Base-by-base conservation (phyloP, 75 land plant species). In the Cunninghamia lanceolata region DNA sequence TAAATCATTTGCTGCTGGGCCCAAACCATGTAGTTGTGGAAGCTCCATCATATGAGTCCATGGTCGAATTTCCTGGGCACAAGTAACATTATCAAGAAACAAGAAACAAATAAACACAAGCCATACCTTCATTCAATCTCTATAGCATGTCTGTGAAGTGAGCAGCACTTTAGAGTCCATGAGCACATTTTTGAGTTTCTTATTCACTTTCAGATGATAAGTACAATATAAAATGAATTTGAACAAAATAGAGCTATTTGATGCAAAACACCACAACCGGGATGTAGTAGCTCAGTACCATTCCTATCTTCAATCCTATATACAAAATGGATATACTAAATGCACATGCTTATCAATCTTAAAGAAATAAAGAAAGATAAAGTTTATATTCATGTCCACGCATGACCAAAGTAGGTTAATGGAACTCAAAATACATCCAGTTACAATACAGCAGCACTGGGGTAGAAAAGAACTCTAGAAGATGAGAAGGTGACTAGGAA, bases 21-120 rank as follows among this genome's bases (percentile, higher is more conserved):
- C 99, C 89, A 98, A 94, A 32, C 99, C 99, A 91, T 98, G 99
- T 15, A 98, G 91, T 86, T 98, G 99, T 46, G 99, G 99, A 16
- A 98, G 93, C 85, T 98, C 99, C 99, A 98, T 98, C 96, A 94
- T 98, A 89, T 96, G 95, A n/a, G 99, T 98, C 99, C 99, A 98
- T 38, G 99, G 97, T 16, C 99, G 96, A 45, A 98, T 98, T 90
- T 98, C 99, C 99, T 98, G 80, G 45, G 80, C 80, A 77, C 42
- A 77, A 77, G 43, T 38, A 40, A 77, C 45, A 40, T 39, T 63
- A 39, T 77, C 80, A 77, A 25, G 45, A 77, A 39, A 77, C 6
- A 21, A 40, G 28, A 40, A 77, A 25, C 9, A 77, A 77, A 77
- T 4, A 9, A 40, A 77, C 11, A 21, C 10, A 40, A 8, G n/a